Percentiles rank a stretch among this genome's conserved stretches.
phyloP scores from a whole-genome alignment of 176 grass and related monocot genomes.

The Elaeis guineensis region DNA sequence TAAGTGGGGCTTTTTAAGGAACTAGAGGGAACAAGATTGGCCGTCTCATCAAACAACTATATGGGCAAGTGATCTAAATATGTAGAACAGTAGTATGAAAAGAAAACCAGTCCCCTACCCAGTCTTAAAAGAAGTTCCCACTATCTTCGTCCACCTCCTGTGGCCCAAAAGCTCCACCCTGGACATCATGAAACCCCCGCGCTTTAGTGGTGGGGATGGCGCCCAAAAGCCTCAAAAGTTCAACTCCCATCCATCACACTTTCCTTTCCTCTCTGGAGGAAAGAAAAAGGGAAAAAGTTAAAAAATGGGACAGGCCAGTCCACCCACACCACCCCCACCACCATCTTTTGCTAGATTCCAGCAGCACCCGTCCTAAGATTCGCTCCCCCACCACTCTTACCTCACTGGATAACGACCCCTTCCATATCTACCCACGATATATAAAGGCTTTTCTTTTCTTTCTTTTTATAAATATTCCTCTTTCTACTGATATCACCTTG shows the following conservation, averaged over 20 bases:
- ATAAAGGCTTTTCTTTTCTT: background rate
- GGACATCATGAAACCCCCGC: background rate
- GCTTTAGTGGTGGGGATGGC: background rate
- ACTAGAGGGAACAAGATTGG: no score
- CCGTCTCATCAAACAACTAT: no score
- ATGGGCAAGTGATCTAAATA: no score
- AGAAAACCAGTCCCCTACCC: background rate
- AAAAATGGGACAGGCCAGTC: no score
- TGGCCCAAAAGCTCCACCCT: background rate
- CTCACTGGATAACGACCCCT: slow-evolving; percentile 49
- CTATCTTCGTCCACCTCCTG: slow-evolving; percentile 20
- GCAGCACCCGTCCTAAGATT: slow-evolving; percentile 40
- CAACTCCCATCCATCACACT: background rate
- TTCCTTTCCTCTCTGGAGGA: background rate
- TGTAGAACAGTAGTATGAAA: no score
- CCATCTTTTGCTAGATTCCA: slow-evolving; percentile 68
- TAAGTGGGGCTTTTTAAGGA: no score
- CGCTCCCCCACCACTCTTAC: slow-evolving; percentile 10
- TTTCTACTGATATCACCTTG: slow-evolving; percentile 36
- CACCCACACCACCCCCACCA: slow-evolving; percentile 27
- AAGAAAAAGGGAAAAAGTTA: no score
- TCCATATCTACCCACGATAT: background rate
- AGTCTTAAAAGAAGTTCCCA: slow-evolving; percentile 93
- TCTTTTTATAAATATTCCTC: slow-evolving; percentile 3
- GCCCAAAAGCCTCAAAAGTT: background rate